Conservation (phyloP, 2,329 filamentous ascomycete genomes). For the Myriosclerotinia scirpicola region DNA sequence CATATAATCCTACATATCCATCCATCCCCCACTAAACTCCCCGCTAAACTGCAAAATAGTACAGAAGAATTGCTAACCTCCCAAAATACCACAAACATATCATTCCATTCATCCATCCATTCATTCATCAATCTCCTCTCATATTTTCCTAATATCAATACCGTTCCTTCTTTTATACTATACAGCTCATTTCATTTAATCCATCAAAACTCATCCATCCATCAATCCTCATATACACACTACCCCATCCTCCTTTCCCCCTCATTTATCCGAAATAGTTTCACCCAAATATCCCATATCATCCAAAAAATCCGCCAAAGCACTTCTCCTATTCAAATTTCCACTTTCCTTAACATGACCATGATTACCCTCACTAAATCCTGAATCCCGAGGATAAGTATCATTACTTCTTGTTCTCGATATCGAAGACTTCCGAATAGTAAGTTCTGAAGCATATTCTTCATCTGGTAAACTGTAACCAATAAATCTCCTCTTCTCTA, state of each 20-base stretch:
- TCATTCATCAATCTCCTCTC: neutral
- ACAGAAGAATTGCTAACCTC: neutral
- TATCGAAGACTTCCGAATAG: constrained; percentile 26
- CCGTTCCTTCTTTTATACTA: neutral
- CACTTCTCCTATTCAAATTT: constrained; percentile 29
- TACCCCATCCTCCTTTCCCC: neutral
- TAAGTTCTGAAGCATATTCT: constrained; percentile 30
- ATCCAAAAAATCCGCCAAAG: constrained; percentile 50
- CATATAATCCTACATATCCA: neutral
- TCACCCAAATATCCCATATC: constrained; percentile 52
- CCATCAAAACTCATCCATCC: neutral
- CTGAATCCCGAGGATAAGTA: constrained; percentile 25
- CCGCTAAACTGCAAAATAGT: constrained; percentile 7
- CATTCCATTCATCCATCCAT: constrained; percentile 7
- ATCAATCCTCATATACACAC: neutral
- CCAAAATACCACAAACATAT: constrained; percentile 1
- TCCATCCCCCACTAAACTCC: neutral
- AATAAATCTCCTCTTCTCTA: constrained; percentile 26
- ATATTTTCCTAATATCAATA: neutral
- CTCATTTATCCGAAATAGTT: constrained; percentile 41
- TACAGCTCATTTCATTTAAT: neutral
- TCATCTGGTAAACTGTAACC: constrained; percentile 34
- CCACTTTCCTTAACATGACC: too few species aligned
- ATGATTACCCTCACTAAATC: neutral
- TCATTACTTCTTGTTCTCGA: constrained; percentile 21